A percentile compares a stretch with the other conserved stretches of the same genome.
Evolutionary conservation across 148 eudicot genomes (phyloP).

Genomic region (Polygonum aviculare): DNA sequence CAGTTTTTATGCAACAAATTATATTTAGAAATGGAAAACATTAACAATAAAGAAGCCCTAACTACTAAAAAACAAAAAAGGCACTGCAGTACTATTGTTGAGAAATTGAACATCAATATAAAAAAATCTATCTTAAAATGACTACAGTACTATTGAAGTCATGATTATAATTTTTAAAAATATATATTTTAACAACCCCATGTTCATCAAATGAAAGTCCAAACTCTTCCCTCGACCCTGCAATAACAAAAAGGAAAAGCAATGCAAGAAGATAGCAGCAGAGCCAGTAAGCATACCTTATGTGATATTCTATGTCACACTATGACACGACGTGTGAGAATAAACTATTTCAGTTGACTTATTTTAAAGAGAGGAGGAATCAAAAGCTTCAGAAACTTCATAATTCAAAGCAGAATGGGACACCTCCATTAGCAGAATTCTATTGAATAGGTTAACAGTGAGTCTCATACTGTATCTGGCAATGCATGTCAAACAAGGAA

Average conservation of each 20-base stretch:
- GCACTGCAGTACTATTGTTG: background rate
- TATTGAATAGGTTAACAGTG: background rate
- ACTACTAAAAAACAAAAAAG: background rate
- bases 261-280: background rate
- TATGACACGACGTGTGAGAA: background rate
- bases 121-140: background rate
- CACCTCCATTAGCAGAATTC: background rate
- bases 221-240: background rate
- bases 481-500: background rate
- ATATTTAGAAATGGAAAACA: background rate
- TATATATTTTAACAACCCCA: background rate
- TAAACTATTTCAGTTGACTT: background rate
- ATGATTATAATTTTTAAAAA: background rate
- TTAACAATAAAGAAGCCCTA: background rate
- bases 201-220: background rate
- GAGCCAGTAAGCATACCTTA: background rate
- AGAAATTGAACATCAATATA: background rate
- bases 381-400: background rate
- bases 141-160: background rate
- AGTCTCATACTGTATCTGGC: background rate
- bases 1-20: background rate
- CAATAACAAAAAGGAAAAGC: background rate
- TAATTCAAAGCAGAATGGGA: background rate
- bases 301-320: background rate
- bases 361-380: background rate